Percentiles rank a stretch among this genome's conserved stretches.
Evolutionary conservation across 192 early-diverging fungal genomes (phyloP).

Genomic region (Coemansia erecta): DNA sequence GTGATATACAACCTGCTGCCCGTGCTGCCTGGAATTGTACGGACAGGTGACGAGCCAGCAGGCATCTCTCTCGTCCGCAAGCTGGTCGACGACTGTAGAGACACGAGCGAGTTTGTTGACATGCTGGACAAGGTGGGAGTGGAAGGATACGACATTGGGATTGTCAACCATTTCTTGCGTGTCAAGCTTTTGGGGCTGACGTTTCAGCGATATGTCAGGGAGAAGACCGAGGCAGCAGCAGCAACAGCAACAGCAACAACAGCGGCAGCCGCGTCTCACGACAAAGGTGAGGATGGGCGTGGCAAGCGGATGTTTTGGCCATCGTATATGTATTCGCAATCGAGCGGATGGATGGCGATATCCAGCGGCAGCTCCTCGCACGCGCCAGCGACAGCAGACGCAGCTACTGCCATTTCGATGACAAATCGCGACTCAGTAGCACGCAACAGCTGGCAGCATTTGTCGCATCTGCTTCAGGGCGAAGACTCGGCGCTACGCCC

Average conservation of each 20-base stretch:
- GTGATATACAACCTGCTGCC: constrained; percentile 38
- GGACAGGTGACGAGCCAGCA: constrained; percentile 7
- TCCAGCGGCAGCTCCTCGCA: not conserved
- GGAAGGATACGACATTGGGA: constrained; percentile 33
- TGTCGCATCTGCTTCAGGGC: constrained; percentile 4
- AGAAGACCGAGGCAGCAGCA: constrained; percentile 14
- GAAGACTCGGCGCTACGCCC: constrained; percentile 13
- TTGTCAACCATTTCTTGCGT: constrained; percentile 47
- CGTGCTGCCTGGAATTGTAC: constrained; percentile 17
- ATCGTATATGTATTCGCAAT: constrained; percentile 39
- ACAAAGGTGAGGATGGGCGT: not conserved
- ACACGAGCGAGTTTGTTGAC: constrained; percentile 15
- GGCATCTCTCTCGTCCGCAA: constrained; percentile 14
- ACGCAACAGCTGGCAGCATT: constrained; percentile 26
- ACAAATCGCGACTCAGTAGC: constrained; percentile 10
- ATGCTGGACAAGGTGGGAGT: constrained; percentile 16
- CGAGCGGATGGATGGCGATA: constrained; percentile 16
- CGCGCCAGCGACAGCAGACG: not conserved
- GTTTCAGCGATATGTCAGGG: constrained; percentile 38
- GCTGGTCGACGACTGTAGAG: constrained; percentile 13
- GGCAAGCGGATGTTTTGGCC: constrained; percentile 32
- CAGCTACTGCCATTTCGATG: not conserved
- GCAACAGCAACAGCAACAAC: not conserved
- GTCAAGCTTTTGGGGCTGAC: constrained; percentile 40
- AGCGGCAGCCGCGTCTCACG: too few species aligned